Percentiles rank a stretch among this genome's conserved stretches.
Conservation (phyloP, 371 early-diverging fungal species). For the Syncephalis plumigaleata region DNA sequence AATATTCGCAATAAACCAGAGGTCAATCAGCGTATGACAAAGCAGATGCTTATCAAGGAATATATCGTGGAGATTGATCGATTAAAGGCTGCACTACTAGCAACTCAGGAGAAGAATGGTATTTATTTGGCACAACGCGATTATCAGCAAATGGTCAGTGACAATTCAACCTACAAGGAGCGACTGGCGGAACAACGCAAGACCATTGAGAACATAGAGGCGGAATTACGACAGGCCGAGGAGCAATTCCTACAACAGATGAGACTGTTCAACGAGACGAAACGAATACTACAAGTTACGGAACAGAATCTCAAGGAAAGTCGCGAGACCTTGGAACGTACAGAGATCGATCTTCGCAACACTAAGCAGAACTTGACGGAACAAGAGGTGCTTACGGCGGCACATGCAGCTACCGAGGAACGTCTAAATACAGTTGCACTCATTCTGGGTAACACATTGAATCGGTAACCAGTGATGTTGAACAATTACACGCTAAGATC, state of each 20-base stretch:
- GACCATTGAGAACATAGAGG: conserved; percentile 17
- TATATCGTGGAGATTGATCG: conserved; percentile 25
- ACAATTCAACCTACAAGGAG: conserved; percentile 32
- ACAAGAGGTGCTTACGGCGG: conserved; percentile 16
- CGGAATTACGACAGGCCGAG: conserved; percentile 17
- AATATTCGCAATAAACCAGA: conserved; percentile 85
- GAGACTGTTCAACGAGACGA: conserved; percentile 17
- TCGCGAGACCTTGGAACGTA: conserved; percentile 12
- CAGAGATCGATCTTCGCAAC: conserved; percentile 12
- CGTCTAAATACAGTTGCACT: conserved; percentile 20
- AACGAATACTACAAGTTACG: conserved; percentile 14
- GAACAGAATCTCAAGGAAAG: conserved; percentile 16
- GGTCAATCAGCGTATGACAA: conserved; percentile 64
- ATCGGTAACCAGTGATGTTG: background rate
- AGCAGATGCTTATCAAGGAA: conserved; percentile 54
- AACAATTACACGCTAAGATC: conserved; percentile 1
- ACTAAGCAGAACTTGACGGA: conserved; percentile 15
- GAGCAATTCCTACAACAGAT: conserved; percentile 20
- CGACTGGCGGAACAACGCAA: conserved; percentile 29
- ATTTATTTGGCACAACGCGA: conserved; percentile 44
- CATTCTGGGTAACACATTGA: conserved; percentile 8
- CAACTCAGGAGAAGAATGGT: conserved; percentile 53
- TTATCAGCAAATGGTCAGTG: conserved; percentile 29
- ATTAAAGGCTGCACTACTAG: conserved; percentile 19
- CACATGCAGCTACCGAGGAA: conserved; percentile 26